A percentile compares a stretch with the other conserved stretches of the same genome.
Evolutionary conservation across 1,284 basidiomycete species (phyloP).

Genomic region (Ceratobasidium sp.): DNA sequence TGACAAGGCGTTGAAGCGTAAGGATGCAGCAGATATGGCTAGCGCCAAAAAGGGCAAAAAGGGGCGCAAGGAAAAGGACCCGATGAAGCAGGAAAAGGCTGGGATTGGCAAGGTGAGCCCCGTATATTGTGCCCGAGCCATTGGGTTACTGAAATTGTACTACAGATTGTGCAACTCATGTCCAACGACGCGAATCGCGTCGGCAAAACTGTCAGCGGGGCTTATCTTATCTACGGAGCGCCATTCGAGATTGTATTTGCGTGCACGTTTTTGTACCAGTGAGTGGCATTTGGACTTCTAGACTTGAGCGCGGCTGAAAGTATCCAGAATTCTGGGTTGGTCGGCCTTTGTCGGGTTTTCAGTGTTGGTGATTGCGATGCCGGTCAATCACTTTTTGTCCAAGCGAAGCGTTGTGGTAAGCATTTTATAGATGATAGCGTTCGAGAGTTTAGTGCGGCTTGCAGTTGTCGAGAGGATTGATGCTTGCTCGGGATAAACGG

Average conservation of each 20-base stretch:
- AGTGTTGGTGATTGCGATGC: slow-evolving; percentile 80
- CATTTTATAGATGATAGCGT: slow-evolving; percentile 10
- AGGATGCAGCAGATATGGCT: slow-evolving; percentile 68
- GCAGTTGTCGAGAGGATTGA: slow-evolving; percentile 78
- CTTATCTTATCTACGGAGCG: slow-evolving; percentile 72
- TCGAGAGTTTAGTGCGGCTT: slow-evolving; percentile 55
- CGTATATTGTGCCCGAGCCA: slow-evolving; percentile 62
- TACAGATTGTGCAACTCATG: slow-evolving; percentile 81
- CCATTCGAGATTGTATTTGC: slow-evolving; percentile 79
- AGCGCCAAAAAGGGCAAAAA: slow-evolving; percentile 51
- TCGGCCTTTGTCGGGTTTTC: slow-evolving; percentile 88
- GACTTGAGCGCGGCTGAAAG: neutral
- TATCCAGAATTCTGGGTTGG: slow-evolving; percentile 79
- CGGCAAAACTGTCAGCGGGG: slow-evolving; percentile 43
- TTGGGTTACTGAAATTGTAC: neutral
- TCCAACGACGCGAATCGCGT: slow-evolving; percentile 61
- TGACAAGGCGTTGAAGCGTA: slow-evolving; percentile 88
- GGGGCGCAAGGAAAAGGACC: slow-evolving; percentile 58
- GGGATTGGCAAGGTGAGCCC: slow-evolving; percentile 60
- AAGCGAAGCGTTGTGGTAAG: slow-evolving; percentile 62
- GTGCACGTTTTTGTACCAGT: slow-evolving; percentile 83
- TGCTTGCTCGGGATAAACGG: slow-evolving; percentile 83
- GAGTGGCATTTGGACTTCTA: slow-evolving; percentile 52
- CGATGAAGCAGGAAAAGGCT: slow-evolving; percentile 55
- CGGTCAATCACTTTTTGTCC: slow-evolving; percentile 76